Base-by-base conservation (phyloP, 495 filamentous ascomycete species). In the Podospora appendiculata region DNA sequence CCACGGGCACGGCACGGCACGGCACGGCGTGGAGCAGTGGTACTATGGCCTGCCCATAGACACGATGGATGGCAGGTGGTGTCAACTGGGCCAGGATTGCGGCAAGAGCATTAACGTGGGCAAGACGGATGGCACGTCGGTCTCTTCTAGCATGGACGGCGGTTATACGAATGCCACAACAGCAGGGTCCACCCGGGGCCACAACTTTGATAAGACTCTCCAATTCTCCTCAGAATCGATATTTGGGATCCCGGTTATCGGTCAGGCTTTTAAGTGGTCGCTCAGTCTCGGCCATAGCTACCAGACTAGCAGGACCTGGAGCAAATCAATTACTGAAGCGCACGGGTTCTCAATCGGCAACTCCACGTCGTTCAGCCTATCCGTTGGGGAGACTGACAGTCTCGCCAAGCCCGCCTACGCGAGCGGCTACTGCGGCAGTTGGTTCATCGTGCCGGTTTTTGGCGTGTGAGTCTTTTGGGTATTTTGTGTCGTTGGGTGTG, bases 1-100 rank as follows among this genome's bases (percentile, higher is more conserved):
- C 11, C 6, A n/a, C n/a, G n/a, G n/a, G n/a, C n/a, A 36, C 34
- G 34, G 34, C 6, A 36, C 34, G 34, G 11, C 34, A 11, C 34
- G 6, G 34, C n/a, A 36, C 34, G 34, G 6, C 10, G 10, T 6
- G 10, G 10, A 1, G 1, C 54, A 57, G 54, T 58, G 56, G 56
- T 55, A 34, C 40, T 55, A 52, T 35, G 56, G 56, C n/a, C 11
- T 39, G 12, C 56, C 56, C n/a, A 42, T 55, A 19, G 52, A 58
- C 25, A 25, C 49, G 2, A 55, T 49, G 47, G 8, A 46, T 4
- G 50, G 46, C 17, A 36, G n/a, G 0, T 25, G 12, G 11, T 58
- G 56, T 16, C 19, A 58, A 1, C 16, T 36, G 5, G 45, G 45
- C 10, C 47, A 55, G 6, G 17, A 14, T 2, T 58, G 56, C 41